Evolutionary conservation across 2,329 filamentous ascomycete genomes (phyloP).

Genomic region (Xylaria sp.): DNA sequence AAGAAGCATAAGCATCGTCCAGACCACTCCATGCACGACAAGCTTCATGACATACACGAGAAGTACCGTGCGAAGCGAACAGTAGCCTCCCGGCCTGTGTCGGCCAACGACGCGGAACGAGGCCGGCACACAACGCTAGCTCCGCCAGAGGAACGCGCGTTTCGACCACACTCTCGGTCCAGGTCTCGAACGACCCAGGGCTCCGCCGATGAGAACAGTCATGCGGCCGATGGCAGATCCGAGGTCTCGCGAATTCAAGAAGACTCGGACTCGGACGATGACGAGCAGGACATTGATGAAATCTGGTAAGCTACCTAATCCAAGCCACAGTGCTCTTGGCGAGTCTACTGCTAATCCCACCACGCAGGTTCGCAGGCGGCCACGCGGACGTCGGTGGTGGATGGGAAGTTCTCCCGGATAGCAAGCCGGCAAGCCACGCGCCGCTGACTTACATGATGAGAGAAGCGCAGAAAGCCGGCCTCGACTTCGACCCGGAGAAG

Average conservation of each 20-base stretch:
- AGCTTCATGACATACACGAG: conserved; percentile 31
- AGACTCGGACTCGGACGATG: conserved; percentile 50
- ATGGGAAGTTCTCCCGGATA: conserved; percentile 61
- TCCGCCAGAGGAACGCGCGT: conserved; percentile 33
- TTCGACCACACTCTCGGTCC: conserved; percentile 39
- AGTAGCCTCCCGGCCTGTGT: conserved; percentile 5
- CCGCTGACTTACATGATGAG: conserved; percentile 73
- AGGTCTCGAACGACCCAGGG: conserved; percentile 33
- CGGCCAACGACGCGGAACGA: conserved; percentile 9
- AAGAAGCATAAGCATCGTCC: conserved; percentile 6
- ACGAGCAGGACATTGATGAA: conserved; percentile 74
- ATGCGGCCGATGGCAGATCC: conserved; percentile 34
- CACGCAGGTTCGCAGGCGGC: conserved; percentile 65
- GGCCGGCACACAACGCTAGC: conserved; percentile 24
- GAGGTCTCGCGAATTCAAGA: conserved; percentile 36
- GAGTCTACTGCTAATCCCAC: conserved; percentile 5
- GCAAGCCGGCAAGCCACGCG: conserved; percentile 68
- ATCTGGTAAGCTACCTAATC: conserved; percentile 54
- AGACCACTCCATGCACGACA: conserved; percentile 22
- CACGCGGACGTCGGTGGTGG: conserved; percentile 81
- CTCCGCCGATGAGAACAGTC: conserved; percentile 18
- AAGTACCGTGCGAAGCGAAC: conserved; percentile 41
- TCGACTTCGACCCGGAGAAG: conserved; percentile 71
- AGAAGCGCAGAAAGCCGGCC: conserved; percentile 65
- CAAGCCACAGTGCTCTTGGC: neutral